Base-by-base conservation (phyloP, 2,329 filamentous ascomycete species). In the Trichoderma hamatum region DNA sequence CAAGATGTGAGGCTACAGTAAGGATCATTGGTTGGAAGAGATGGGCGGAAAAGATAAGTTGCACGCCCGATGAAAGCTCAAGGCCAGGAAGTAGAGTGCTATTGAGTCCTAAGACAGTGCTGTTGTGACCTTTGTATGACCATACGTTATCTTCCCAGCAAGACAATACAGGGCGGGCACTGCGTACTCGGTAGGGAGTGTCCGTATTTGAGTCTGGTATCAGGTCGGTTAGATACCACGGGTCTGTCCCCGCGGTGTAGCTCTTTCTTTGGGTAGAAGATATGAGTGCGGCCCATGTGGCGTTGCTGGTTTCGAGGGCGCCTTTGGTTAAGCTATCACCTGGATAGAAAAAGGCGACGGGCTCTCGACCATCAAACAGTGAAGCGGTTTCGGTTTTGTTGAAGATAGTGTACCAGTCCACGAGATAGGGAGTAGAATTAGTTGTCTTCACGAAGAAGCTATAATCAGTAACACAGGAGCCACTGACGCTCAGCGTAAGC, bases 401-500 rank as follows among this genome's bases (percentile, higher is more conserved):
- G 19, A 26, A 28, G 10, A 28, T 24, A 5, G 28, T 21, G 24
- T 60, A 60, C 5, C n/a, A 26, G 24, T 60, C 58, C 6, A 60
- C 55, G 19, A 24, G 3, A 14, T 21, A 21, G n/a, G 46, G 32
- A 24, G 24, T 30, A 11, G 14, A 30, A 4, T 13, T 10, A 16
- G 19, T 60, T 5, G 36, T 30, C 11, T 21, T 30, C 5, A 28
- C 10, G 30, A n/a, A 36, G 1, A 21, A 3, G 13, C 49, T 21
- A 26, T 64, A 64, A n/a, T 64, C 61, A 11, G 61, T 64, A 26
- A 39, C n/a, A n/a, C 61, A 64, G 2, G 61, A 55, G n/a, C 61
- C 61, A 16, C 13, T 55, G 34, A 64, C 61, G 3, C 36, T 16
- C 9, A 64, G n/a, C 7, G 16, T 52, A 11, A 64, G 61, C 11